These are phyloP conservation scores for Chlamydomonas urium DNA, from an alignment of 139 green algal species.

Conservation along the genomic window DNA sequence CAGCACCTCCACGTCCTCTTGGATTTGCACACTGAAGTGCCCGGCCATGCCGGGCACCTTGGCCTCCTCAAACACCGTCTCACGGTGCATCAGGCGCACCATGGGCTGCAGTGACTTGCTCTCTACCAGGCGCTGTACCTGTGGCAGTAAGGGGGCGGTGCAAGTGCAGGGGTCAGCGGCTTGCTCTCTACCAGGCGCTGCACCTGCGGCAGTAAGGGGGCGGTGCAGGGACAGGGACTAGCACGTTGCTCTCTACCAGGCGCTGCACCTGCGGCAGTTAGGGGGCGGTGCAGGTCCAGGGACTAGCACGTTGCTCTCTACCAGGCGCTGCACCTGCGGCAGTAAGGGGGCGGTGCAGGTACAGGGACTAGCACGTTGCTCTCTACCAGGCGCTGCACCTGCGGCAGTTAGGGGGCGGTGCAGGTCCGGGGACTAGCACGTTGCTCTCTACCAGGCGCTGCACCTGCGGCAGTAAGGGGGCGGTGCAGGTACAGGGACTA, in stretches of 20 bases:
- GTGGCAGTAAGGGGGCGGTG: too few relatives aligned
- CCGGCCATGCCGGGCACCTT: background rate
- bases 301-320: slow-evolving; percentile 37
- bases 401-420: background rate
- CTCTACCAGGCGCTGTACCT: slow-evolving; percentile 32
- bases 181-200: slow-evolving; percentile 33
- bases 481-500: too few relatives aligned
- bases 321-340: slow-evolving; percentile 4
- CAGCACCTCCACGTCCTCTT: slow-evolving; percentile 15
- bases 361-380: too few relatives aligned
- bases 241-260: slow-evolving; percentile 32
- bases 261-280: background rate
- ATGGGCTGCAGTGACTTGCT: slow-evolving; percentile 38
- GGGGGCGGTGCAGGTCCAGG: background rate
- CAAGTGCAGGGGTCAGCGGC: too few relatives aligned
- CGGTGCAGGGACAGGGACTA: slow-evolving; percentile 6
- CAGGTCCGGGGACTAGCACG: background rate
- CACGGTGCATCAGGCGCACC: slow-evolving; percentile 17
- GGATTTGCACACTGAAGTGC: background rate
- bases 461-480: too few relatives aligned
- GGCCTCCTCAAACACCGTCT: background rate
- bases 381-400: too few relatives aligned
- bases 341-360: background rate
- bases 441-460: too few relatives aligned
- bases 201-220: background rate